Evolutionary conservation across 805 yeast genomes (phyloP), one percentile per base, ranked within the genome.

Genomic region (Yarrowia bubula): DNA sequence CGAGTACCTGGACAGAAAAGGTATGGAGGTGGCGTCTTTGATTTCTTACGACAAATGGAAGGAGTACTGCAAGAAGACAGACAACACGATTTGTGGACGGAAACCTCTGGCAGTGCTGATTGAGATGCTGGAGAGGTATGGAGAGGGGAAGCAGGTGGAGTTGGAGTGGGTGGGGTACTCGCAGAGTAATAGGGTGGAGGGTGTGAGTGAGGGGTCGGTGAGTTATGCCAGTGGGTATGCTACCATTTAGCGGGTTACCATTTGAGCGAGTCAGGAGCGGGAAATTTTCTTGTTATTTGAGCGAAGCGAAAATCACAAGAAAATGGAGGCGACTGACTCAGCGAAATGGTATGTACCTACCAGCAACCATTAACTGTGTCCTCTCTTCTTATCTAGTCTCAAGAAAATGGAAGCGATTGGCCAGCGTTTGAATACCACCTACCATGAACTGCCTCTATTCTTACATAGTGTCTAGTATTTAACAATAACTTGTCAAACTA

Each of bases 51-150:
- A 72, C 0, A 75, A 76, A 8, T 95, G 96, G 90, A 80, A 79
- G 62, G 74, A 80, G 32, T 95, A 95, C 72, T 83, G 95, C 4
- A 75, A 76, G 6, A 69, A 68, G 1, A 90, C 98, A 0, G 90
- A 88, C 0, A 92, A 93, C 76, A 95, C 99, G 0, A 88, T 95
- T 15, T 95, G 99, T 75, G 99, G 99, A 0, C 89, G 92, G 66
- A 86, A 84, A 67, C 97, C 98, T 0, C 79, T 95, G 39, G 83
- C 84, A 1, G 78, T 91, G 8, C 73, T 93, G 1, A 73, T 87
- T 67, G 88, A 87, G 66, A 65, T 73, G 13, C 70, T 67, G 35
- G 70, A 66, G 37, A 43, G 43, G 68, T 69, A 57, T 55, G 71
- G 17, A 32, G 57, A 8, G 46, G 35, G 66, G 22, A 69, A 66